Evolutionary conservation across 805 yeast genomes (phyloP).

Genomic region (Pichia nanzhaoensis): DNA sequence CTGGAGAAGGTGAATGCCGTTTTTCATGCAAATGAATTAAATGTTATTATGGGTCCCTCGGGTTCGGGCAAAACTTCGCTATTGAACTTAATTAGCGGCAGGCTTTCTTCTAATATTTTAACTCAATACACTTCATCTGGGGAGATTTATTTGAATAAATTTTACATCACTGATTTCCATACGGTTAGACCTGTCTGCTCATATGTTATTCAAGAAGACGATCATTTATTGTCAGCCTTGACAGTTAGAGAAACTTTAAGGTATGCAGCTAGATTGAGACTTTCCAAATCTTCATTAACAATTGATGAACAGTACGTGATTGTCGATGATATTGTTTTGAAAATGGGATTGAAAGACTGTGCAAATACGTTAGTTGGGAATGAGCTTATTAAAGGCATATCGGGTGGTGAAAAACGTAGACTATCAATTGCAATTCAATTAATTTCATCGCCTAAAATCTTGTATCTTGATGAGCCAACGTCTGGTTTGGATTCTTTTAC

Average conservation of each 20-base stretch:
- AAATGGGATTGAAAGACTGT: conserved; percentile 66
- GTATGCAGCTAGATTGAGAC: conserved; percentile 63
- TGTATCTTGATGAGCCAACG: conserved; percentile 82
- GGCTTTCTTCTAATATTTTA: conserved; percentile 35
- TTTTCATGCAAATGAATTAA: conserved; percentile 50
- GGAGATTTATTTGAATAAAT: conserved; percentile 36
- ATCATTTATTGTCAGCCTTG: conserved; percentile 57
- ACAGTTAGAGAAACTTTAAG: conserved; percentile 74
- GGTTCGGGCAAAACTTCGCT: conserved; percentile 74
- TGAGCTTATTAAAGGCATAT: conserved; percentile 55
- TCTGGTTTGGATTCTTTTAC: conserved; percentile 83
- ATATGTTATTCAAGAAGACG: conserved; percentile 79
- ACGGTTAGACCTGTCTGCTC: conserved; percentile 47
- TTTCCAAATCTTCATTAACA: conserved; percentile 38
- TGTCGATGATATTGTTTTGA: conserved; percentile 54
- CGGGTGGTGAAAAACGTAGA: conserved; percentile 79
- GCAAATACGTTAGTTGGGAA: conserved; percentile 66
- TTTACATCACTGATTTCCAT: conserved; percentile 18
- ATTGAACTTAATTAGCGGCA: conserved; percentile 54
- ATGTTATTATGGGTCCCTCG: conserved; percentile 76
- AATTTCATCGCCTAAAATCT: conserved; percentile 60
- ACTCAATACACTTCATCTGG: conserved; percentile 35
- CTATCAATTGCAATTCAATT: conserved; percentile 78
- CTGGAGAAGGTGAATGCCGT: conserved; percentile 42
- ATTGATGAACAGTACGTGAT: conserved; percentile 35